phyloP scores from a whole-genome alignment of 164 flowering plant genomes.

The Tetrastigma voinierianum region DNA sequence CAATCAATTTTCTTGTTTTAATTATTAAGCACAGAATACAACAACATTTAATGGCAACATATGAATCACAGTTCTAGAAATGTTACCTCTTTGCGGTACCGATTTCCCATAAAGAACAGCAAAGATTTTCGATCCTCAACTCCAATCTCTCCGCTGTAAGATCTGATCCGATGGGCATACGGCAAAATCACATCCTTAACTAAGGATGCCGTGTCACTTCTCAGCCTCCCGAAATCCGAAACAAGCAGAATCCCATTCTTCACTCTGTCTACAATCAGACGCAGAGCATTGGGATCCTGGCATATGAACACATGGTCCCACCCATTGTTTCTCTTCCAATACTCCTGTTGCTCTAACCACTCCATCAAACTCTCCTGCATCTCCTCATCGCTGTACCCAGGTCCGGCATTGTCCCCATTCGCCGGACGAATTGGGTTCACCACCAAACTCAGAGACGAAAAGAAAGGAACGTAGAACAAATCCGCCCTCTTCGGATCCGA shows the following conservation, averaged over 20 bases:
- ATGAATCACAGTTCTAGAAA: not conserved
- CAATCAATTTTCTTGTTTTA: no score
- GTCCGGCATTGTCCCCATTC: slow-evolving; percentile 7
- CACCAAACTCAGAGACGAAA: slow-evolving; percentile 89
- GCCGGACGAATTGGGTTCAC: slow-evolving; percentile 62
- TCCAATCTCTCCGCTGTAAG: slow-evolving; percentile 66
- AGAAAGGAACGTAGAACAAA: slow-evolving; percentile 87
- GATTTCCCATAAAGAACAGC: slow-evolving; percentile 94
- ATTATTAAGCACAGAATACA: no score
- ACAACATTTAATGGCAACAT: no score
- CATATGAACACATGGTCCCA: slow-evolving; percentile 92
- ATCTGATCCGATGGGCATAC: slow-evolving; percentile 78
- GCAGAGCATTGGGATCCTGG: slow-evolving; percentile 92
- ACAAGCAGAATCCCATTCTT: slow-evolving; percentile 79
- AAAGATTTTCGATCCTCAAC: slow-evolving; percentile 56
- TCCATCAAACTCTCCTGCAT: slow-evolving; percentile 77
- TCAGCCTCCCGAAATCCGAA: slow-evolving; percentile 90
- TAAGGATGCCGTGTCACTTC: slow-evolving; percentile 72
- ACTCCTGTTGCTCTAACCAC: slow-evolving; percentile 77
- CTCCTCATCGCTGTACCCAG: slow-evolving; percentile 74
- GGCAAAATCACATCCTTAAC: slow-evolving; percentile 92
- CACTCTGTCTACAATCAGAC: slow-evolving; percentile 63
- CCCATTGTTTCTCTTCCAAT: slow-evolving; percentile 85
- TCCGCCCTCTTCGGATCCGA: slow-evolving; percentile 84
- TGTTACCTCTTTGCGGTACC: slow-evolving; percentile 88